Percentiles rank a stretch among this genome's conserved stretches.
Evolutionary conservation across 139 green algal genomes (phyloP).

Genomic region (Chlorella sp.): DNA sequence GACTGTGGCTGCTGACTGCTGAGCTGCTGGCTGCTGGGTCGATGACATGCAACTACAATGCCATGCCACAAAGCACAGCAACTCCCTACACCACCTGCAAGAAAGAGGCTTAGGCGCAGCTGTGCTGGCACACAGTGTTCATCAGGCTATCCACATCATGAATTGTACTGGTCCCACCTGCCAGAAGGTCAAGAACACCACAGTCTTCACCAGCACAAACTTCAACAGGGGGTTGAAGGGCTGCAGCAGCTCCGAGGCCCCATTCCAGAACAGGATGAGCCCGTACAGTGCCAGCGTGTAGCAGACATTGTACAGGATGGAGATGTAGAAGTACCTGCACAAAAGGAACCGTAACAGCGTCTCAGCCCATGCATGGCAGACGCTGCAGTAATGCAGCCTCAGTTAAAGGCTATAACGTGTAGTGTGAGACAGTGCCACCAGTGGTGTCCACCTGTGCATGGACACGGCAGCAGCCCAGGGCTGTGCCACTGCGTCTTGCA

Average conservation of each 20-base stretch:
- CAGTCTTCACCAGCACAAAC: constrained; percentile 90
- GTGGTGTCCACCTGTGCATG: neutral
- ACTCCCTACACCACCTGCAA: too few relatives aligned
- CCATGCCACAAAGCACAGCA: too few relatives aligned
- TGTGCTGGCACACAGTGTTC: neutral
- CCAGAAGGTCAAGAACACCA: constrained; percentile 98
- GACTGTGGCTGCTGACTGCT: too few relatives aligned
- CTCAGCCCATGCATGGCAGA: too few relatives aligned
- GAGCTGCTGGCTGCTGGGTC: too few relatives aligned
- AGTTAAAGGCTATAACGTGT: too few relatives aligned
- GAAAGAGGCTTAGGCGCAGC: too few relatives aligned
- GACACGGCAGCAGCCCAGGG: neutral
- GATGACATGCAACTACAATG: too few relatives aligned
- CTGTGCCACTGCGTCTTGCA: neutral
- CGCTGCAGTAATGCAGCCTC: too few relatives aligned
- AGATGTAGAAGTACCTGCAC: constrained; percentile 73
- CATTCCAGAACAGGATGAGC: constrained; percentile 93
- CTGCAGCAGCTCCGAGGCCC: constrained; percentile 72
- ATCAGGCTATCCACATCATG: neutral
- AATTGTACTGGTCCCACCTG: too few relatives aligned
- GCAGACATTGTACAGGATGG: constrained; percentile 91
- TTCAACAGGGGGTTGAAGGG: constrained; percentile 93
- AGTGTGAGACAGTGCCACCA: too few relatives aligned
- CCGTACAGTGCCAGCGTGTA: constrained; percentile 90
- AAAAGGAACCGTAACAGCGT: too few relatives aligned